A percentile compares a stretch with the other conserved stretches of the same genome.
Conservation (phyloP, 495 filamentous ascomycete species). For the Podospora appendiculata region DNA sequence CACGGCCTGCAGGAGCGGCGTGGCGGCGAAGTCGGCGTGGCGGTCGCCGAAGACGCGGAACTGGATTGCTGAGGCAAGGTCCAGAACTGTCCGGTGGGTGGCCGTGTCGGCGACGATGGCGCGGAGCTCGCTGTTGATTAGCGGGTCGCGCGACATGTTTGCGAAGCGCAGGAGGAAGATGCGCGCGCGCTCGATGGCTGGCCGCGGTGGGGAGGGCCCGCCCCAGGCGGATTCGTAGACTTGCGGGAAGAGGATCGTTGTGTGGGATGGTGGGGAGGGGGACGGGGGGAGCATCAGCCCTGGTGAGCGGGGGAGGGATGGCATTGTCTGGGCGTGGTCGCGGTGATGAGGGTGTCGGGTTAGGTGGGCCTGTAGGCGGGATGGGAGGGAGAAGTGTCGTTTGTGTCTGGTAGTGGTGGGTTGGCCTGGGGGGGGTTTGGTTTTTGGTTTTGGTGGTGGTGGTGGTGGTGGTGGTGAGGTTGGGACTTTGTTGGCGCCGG, state of each 20-base stretch:
- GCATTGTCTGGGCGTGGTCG: too few species aligned
- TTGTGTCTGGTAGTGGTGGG: too few species aligned
- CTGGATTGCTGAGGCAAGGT: slow-evolving; percentile 21
- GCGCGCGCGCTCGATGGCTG: slow-evolving; percentile 23
- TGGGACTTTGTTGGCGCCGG: too few species aligned
- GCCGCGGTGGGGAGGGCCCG: slow-evolving; percentile 5
- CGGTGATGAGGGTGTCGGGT: too few species aligned
- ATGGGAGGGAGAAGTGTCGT: too few species aligned
- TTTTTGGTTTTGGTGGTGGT: too few species aligned
- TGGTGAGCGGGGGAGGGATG: too few species aligned
- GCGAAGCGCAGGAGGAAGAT: slow-evolving; percentile 24
- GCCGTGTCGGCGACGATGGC: slow-evolving; percentile 15
- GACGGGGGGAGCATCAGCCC: too few species aligned
- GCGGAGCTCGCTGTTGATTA: slow-evolving; percentile 12
- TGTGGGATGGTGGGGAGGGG: background rate
- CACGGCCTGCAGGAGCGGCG: slow-evolving; percentile 26
- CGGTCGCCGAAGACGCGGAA: slow-evolving; percentile 20
- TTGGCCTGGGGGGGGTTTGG: too few species aligned
- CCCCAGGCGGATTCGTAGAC: slow-evolving; percentile 29
- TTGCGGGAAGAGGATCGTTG: slow-evolving; percentile 20
- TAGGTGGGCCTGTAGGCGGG: too few species aligned
- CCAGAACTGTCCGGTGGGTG: slow-evolving; percentile 11
- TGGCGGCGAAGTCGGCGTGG: slow-evolving; percentile 22
- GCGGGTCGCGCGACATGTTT: slow-evolving; percentile 16
- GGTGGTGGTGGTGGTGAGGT: too few species aligned